Evolutionary conservation across 805 yeast genomes (phyloP).

Genomic region (Wickerhamiella australiensis): DNA sequence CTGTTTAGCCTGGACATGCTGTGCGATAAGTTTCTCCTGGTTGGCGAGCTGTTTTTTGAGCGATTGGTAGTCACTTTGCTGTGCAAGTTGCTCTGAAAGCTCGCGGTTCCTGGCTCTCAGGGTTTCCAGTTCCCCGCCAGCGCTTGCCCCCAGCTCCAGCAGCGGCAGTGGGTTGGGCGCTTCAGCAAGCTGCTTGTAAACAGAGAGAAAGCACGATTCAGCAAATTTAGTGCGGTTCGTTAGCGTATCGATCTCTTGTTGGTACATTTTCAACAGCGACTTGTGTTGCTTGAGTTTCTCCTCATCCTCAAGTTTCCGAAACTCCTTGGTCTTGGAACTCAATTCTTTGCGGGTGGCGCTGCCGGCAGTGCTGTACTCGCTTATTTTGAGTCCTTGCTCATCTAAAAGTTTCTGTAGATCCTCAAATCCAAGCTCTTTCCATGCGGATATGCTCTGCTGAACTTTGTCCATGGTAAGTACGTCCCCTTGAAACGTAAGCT

Average conservation of each 20-base stretch:
- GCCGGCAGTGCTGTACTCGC: slow-evolving; percentile 56
- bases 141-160: slow-evolving; percentile 42
- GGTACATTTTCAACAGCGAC: slow-evolving; percentile 61
- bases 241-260: slow-evolving; percentile 72
- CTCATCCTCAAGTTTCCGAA: slow-evolving; percentile 56
- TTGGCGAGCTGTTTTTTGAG: slow-evolving; percentile 50
- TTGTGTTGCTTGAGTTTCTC: slow-evolving; percentile 57
- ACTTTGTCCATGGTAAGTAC: slow-evolving; percentile 18
- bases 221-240: slow-evolving; percentile 65
- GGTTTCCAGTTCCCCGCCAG: slow-evolving; percentile 35
- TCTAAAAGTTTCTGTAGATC: slow-evolving; percentile 62
- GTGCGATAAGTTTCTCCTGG: slow-evolving; percentile 41
- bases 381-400: slow-evolving; percentile 57
- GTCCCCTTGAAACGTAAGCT: background rate
- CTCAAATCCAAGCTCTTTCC: slow-evolving; percentile 66
- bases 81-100: slow-evolving; percentile 42
- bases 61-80: slow-evolving; percentile 67
- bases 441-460: slow-evolving; percentile 52
- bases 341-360: slow-evolving; percentile 59
- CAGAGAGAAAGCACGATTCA: slow-evolving; percentile 59
- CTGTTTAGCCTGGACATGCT: slow-evolving; percentile 55
- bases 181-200: slow-evolving; percentile 68
- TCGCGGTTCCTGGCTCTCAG: slow-evolving; percentile 32
- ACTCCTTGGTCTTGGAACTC: slow-evolving; percentile 76
- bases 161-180: slow-evolving; percentile 89